Base-by-base conservation (phyloP, 2,329 filamentous ascomycete species). In the Sarocladiaceae sp. region DNA sequence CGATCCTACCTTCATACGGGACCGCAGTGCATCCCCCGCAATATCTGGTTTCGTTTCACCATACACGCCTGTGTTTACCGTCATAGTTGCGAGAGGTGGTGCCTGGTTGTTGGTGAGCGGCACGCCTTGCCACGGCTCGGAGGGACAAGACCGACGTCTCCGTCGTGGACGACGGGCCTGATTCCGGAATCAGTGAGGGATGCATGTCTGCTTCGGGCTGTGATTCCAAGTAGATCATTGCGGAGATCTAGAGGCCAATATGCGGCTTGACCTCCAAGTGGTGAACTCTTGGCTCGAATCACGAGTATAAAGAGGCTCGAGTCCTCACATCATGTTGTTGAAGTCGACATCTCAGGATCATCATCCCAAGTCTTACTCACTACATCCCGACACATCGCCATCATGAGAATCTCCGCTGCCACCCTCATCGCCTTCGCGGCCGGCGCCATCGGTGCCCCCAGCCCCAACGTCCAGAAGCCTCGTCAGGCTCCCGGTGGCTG, bases 401-500 rank as follows among this genome's bases (percentile, higher is more conserved):
- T 45, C 45, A 67, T 67, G 63, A 66, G 63, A 58, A 49, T 63
- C 55, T 55, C 57, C 21, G 51, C 59, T 49, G 58, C 63, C 42
- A 57, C 62, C 45, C 50, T 61, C 45, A 48, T 59, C 54, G 62
- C 62, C 45, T 58, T 66, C 40, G 63, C 61, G 49, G 56, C 62
- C 45, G 52, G 58, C 45, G 58, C 59, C 45, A 43, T 59, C 23
- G 64, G 62, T 41, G 58, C 60, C 18, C 61, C 63, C 12, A 32
- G 26, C 29, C 3, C 40, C 29, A 29, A 7, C 9, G 39, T 43
- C 16, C 26, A 9, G 9, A 43, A 43, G 40, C 20, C 33, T 18
- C 55, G 58, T 12, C 51, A 56, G 46, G 56, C 57, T 16, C 47
- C 52, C 6, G 47, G 54, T 9, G 62, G 51, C 31, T 68, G 63